phyloP scores from a whole-genome alignment of 208 protist species.

The Acanthamoeba sp. region DNA sequence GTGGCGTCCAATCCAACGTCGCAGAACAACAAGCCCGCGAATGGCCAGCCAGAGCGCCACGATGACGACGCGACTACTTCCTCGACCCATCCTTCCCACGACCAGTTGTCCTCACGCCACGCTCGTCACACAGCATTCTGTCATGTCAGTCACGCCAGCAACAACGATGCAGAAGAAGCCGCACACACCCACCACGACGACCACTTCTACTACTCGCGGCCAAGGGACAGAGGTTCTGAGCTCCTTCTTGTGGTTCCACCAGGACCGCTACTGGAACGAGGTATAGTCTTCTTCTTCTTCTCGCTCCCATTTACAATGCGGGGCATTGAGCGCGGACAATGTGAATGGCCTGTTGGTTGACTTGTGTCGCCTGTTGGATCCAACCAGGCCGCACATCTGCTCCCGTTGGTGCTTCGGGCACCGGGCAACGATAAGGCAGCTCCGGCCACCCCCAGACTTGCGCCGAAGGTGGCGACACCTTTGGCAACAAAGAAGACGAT shows the following conservation, averaged over 20 bases:
- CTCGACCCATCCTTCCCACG: not conserved
- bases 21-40: not conserved
- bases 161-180: not conserved
- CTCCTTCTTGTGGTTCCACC: conserved; percentile 46
- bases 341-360: not conserved
- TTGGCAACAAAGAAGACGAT: not conserved
- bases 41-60: not conserved
- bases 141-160: not conserved
- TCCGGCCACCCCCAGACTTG: not conserved
- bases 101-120: not conserved
- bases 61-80: not conserved
- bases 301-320: too few relatives aligned
- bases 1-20: not conserved
- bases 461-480: not conserved
- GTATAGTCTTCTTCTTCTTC: not conserved
- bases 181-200: not conserved
- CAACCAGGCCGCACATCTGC: not conserved
- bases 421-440: not conserved
- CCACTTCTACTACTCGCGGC: not conserved
- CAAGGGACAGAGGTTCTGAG: not conserved
- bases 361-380: not conserved
- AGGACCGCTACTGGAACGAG: conserved; percentile 44
- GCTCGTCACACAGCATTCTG: not conserved
- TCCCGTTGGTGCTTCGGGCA: not conserved
- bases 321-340: too few relatives aligned